A percentile compares a stretch with the other conserved stretches of the same genome.
Evolutionary conservation across 1,284 basidiomycete genomes (phyloP).

Genomic region (Fomitopsis pinicola): DNA sequence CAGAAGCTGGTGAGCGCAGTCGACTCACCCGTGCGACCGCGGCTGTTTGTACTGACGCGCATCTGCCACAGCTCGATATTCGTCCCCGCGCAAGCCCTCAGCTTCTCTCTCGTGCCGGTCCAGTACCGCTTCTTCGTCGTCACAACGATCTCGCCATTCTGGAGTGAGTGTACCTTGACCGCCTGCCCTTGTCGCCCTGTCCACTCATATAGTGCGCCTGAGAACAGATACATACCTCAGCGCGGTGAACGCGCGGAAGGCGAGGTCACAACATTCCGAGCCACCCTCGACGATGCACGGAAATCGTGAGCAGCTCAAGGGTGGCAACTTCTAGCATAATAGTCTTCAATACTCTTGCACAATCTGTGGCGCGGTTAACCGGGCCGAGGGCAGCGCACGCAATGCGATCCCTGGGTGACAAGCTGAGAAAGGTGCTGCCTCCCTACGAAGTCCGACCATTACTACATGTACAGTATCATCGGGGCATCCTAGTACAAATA

Average conservation of each 20-base stretch:
- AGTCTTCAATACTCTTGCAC: no score
- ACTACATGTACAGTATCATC: no score
- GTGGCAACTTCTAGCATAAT: no score
- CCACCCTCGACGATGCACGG: not conserved
- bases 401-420: no score
- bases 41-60: no score
- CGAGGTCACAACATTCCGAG: not conserved
- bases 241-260: slow-evolving; percentile 3
- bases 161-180: slow-evolving; percentile 54
- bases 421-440: no score
- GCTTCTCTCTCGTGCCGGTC: slow-evolving; percentile 74
- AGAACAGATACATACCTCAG: slow-evolving; percentile 2
- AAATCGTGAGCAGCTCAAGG: not conserved
- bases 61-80: slow-evolving; percentile 43
- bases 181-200: not conserved
- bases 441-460: no score
- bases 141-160: slow-evolving; percentile 78
- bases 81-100: slow-evolving; percentile 76
- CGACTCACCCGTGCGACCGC: slow-evolving; percentile 63
- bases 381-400: no score
- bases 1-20: slow-evolving; percentile 36
- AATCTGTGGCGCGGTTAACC: no score
- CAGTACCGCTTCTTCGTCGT: slow-evolving; percentile 78
- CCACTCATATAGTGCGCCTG: not conserved
- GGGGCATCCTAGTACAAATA: no score